Base-by-base conservation (phyloP, 2,329 filamentous ascomycete genomes). In the Curvularia hawaiiensis region DNA sequence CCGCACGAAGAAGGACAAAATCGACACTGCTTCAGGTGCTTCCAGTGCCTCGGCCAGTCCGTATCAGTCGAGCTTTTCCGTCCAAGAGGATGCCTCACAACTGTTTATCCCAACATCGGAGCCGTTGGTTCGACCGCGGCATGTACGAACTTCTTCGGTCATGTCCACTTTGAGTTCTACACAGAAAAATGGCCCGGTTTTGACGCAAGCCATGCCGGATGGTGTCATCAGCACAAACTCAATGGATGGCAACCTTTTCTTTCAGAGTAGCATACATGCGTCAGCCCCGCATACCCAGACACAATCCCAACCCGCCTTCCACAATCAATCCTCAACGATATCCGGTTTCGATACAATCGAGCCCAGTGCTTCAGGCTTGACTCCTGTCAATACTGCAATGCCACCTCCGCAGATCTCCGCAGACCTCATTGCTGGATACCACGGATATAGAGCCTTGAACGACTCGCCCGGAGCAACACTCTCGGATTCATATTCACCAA, bases 1-100 rank as follows among this genome's bases (percentile, higher is more conserved):
- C 4, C 84, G 90, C 55, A 82, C 84, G 49, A 88, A 85, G 71
- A 86, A 84, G 85, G 84, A 75, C 60, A 78, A 77, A 50, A 77
- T 75, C 40, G 71, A 66, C 22, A 54, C 64, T 4, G 61, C 53
- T 14, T 70, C 68, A 1, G 65, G 56, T 41, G 56, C 61, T 43
- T 73, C 73, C 16, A 74, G 66, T 52, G 54, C 60, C 9, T 52
- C 59, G 18, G 63, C 52, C 30, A 75, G 70, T 54, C 72, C 74
- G 9, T 70, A 71, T 58, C 64, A 63, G 44, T 67, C 69, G 12
- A 66, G 63, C 2, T 67, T 74, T 47, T 63, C 68, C 1, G 71
- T 75, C 49, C 69, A 71, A 31, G 65, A 72, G 30, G 56, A 65
- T 52, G 54, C 53, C 9, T 60, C 65, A 28, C 62, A 67, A 14